Evolutionary conservation across 371 early-diverging fungal genomes (phyloP).

Genomic region (Sporodiniella umbellata): DNA sequence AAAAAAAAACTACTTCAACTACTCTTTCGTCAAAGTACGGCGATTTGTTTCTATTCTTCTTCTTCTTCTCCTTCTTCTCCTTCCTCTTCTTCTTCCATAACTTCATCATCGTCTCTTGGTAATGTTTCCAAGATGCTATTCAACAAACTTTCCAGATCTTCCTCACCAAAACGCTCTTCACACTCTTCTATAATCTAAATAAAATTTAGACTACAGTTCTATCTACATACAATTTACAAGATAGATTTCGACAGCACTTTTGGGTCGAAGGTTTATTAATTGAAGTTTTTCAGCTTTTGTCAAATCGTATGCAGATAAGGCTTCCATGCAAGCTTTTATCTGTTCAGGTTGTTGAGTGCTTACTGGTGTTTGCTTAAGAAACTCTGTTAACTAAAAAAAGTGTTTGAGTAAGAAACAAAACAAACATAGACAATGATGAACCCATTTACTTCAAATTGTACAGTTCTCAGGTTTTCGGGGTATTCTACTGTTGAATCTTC

Average conservation of each 20-base stretch:
- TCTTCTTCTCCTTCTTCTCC: slow-evolving; percentile 31
- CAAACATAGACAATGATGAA: background rate
- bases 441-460: slow-evolving; percentile 55
- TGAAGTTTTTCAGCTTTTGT: slow-evolving; percentile 64
- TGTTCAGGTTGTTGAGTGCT: slow-evolving; percentile 50
- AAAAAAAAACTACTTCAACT: too few relatives aligned
- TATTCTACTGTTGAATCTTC: slow-evolving; percentile 27
- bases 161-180: slow-evolving; percentile 54
- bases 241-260: slow-evolving; percentile 56
- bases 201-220: too few relatives aligned
- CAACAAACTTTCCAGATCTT: slow-evolving; percentile 45
- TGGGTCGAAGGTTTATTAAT: slow-evolving; percentile 59
- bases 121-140: slow-evolving; percentile 26
- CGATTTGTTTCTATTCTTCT: too few relatives aligned
- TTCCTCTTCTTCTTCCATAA: slow-evolving; percentile 36
- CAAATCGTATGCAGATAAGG: slow-evolving; percentile 36
- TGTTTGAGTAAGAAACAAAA: background rate
- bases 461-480: slow-evolving; percentile 58
- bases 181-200: slow-evolving; percentile 66
- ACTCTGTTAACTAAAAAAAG: slow-evolving; percentile 45
- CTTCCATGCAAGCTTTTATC: slow-evolving; percentile 31
- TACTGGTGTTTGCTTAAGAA: slow-evolving; percentile 45
- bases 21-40: too few relatives aligned
- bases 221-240: slow-evolving; percentile 46
- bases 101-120: slow-evolving; percentile 46